Evolutionary conservation across 2,329 filamentous ascomycete genomes (phyloP).

Genomic region (Penicillium sp.): DNA sequence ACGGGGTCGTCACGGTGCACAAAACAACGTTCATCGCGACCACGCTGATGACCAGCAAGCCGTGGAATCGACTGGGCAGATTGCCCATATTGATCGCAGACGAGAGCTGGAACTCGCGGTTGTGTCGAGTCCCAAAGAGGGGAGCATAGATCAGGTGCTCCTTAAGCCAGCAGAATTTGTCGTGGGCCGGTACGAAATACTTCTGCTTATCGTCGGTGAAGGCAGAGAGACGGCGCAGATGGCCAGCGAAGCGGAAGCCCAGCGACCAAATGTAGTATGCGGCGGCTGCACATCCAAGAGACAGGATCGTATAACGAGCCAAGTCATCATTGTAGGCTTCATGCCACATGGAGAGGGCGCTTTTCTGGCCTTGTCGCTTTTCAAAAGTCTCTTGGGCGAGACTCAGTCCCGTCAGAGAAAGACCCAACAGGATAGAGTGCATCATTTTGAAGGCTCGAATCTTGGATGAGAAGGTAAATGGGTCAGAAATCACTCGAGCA

Average conservation of each 20-base stretch:
- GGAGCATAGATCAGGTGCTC: constrained; percentile 54
- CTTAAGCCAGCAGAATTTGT: constrained; percentile 61
- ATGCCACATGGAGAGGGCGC: constrained; percentile 16
- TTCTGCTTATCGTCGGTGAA: constrained; percentile 72
- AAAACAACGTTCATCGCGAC: constrained; percentile 42
- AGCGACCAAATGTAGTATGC: constrained; percentile 64
- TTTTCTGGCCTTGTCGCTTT: constrained; percentile 17
- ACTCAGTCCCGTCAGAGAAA: constrained; percentile 27
- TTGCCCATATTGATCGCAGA: constrained; percentile 41
- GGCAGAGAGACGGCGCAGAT: constrained; percentile 67
- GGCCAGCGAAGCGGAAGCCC: constrained; percentile 54
- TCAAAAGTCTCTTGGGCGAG: constrained; percentile 21
- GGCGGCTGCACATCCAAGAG: constrained; percentile 58
- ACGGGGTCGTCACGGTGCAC: constrained; percentile 46
- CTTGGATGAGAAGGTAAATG: not conserved
- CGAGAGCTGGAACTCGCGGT: constrained; percentile 42
- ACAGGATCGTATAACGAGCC: constrained; percentile 55
- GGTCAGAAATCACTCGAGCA: constrained; percentile 10
- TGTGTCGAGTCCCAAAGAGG: constrained; percentile 40
- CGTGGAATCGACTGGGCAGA: constrained; percentile 43
- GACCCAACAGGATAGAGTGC: constrained; percentile 16
- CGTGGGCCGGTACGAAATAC: constrained; percentile 62
- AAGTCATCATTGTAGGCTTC: constrained; percentile 49
- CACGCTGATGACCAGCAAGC: constrained; percentile 36
- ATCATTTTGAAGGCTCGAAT: constrained; percentile 12